Evolutionary conservation across 805 yeast genomes (phyloP), one percentile per base, ranked within the genome.

Genomic region (Kluyveromyces dobzhanskii): DNA sequence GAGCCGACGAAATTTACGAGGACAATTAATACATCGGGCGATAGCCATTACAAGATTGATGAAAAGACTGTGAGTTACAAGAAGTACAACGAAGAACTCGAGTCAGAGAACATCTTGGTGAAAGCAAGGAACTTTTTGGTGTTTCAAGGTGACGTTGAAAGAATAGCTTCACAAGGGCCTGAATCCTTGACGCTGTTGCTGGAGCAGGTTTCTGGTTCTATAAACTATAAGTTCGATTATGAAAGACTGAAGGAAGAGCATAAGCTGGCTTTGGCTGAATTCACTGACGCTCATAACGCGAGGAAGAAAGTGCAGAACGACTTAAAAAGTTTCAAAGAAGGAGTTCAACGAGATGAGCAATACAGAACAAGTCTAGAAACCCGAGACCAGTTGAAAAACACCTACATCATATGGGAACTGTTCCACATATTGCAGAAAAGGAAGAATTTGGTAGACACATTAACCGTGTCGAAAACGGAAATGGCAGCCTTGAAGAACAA

Each of bases 61-160:
- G 76, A 72, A 29, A 67, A 65, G 41, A 54, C 64, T 0, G 86
- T 78, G 2, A 69, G 82, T 9, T 81, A 82, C 7, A 58, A 67
- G 28, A 80, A 79, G 42, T 92, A 92, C 53, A 54, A 80, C 0
- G 67, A 68, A 35, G 68, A 78, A 2, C 69, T 92, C 53, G 84
- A 81, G 48, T 65, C 67, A 5, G 94, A 90, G 54, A 85, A 85
- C 51, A 86, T 90, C 40, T 64, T 88, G 43, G 82, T 87, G 47
- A 85, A 83, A 54, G 96, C 97, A 1, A 73, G 85, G 54, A 92
- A 92, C 58, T 90, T 90, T 52, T 64, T 92, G 44, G 97, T 92
- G 6, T 87, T 90, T 56, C 98, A 92, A 65, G 97, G 98, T 44
- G 97, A 90, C 56, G 94, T 92, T 37, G 97, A 90, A 57, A 82